Evolutionary conservation across 2,329 filamentous ascomycete genomes (phyloP), one percentile per base, ranked within the genome.

Genomic region (Cladophialophora chaetospira): DNA sequence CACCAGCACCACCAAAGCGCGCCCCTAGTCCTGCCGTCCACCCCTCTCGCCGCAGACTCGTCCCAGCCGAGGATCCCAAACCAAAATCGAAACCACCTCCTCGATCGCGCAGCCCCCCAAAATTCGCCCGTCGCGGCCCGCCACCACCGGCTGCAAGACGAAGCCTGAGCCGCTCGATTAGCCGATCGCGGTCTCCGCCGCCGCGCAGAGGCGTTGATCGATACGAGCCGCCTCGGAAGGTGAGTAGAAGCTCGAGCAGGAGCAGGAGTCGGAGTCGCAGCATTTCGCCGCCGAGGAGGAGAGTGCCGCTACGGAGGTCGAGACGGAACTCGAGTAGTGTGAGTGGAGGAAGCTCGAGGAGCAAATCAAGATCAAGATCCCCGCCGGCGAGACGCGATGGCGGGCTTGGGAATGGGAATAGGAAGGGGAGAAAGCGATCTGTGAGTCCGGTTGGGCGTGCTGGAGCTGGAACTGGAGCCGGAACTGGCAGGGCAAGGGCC

Each of bases 291-390:
- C 48, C 50, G 4, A 42, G 50, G 29, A 51, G 51, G 17, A 38
- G 33, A 36, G 54, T 58, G 8, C 28, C 38, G 25, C 49, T 59
- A 35, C 48, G 43, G 23, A 42, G 50, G 15, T 23, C 21, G 26
- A 53, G 61, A 49, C 51, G 62, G 17, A 60, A 60, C 38, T 55
- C 49, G 26, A 51, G 53, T 26, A 56, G 53, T 17, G 28, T 36
- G 11, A 60, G 46, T 17, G 45, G 48, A 26, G 28, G 53, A n/a
- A 19, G 23, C 5, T 44, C 42, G 9, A n/a, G 21, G 19, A 44
- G 42, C 42, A 28, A 23, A 23, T 25, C 19, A 15, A 28, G 23
- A 26, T 56, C 60, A 9, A 38, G 50, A 8, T 55, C 50, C 26
- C 51, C 36, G 6, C 38, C 31, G 13, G 48, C 51, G 13, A 33